These are phyloP conservation scores for Silene uniflora DNA, from an alignment of 148 eudicot genomes.

Conservation along the genomic window DNA sequence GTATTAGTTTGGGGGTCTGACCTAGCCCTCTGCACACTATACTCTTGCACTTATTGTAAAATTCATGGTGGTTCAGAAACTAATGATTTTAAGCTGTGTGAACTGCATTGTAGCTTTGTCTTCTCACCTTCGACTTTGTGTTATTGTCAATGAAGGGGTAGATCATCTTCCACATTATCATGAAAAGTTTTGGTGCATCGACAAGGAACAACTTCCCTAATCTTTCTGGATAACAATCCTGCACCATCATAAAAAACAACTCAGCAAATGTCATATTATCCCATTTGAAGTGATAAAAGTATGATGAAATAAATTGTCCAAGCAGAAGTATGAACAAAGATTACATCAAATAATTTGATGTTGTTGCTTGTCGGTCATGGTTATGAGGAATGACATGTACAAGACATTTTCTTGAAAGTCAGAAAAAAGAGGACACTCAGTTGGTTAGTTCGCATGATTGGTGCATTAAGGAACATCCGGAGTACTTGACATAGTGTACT, in stretches of 20 bases:
- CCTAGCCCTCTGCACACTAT: no score
- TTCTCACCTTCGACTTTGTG: conserved; percentile 66
- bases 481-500: no score
- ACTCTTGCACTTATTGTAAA: no score
- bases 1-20: no score
- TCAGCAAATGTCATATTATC: not conserved
- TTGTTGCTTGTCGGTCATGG: not conserved
- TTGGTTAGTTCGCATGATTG: not conserved
- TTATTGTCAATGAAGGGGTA: conserved; percentile 75
- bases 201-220: conserved; percentile 61
- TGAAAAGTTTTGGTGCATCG: conserved; percentile 66
- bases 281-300: not conserved
- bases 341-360: not conserved
- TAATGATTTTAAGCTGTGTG: not conserved
- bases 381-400: not conserved
- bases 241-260: conserved; percentile 12
- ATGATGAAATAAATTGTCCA: no score
- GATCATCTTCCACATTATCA: conserved; percentile 74
- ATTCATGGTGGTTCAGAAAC: no score
- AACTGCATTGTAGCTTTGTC: no score
- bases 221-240: conserved; percentile 93
- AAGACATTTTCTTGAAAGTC: not conserved
- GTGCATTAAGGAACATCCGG: not conserved
- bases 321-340: no score
- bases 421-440: not conserved